Evolutionary conservation across 345 rosid species (phyloP), one percentile per base, ranked within the genome.

Genomic region (Excoecaria cochinchinensis): DNA sequence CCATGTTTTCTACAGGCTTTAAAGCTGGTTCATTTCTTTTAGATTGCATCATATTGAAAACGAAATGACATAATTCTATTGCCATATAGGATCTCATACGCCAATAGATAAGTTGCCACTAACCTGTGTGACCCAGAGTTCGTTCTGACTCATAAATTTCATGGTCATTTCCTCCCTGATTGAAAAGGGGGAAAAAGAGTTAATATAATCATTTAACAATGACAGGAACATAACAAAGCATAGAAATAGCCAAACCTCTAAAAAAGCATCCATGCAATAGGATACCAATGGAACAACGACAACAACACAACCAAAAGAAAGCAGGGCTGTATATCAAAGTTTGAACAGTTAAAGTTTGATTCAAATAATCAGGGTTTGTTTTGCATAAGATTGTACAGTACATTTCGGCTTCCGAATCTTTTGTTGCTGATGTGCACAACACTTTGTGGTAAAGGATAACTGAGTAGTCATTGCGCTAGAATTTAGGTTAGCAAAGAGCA

Each of bases 91-190:
- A 60, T 72, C 24, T 42, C 46, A 40, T 42, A 47, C 14, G 63
- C 73, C 44, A 47, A 22, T 14, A 68, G n/a, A 48, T 39, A 40
- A 13, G 63, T 66, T 69, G n/a, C 31, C 63, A 74, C 84, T 86
- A 4, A 94, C 98, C 98, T 88, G 95, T 88, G 77, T 94, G 97
- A 64, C 98, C 98, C 51, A 86, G 78, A 25, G 98, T 94, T 80
- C 74, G 84, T 64, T 89, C 91, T n/a, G 98, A 94, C 78, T 89
- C 95, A 71, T 74, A 94, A 50, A 94, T 94, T 81, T 94, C 98
- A 71, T 90, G 81, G 82, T 94, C 98, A 9, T 92, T 94, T 70
- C 98, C 98, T 72, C 97, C 98, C 97, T 94, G 87, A n/a, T 74
- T 59, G 84, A 70, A 73, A 57, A 65, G 70, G 40, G 24, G 39